Evolutionary conservation across 2,329 filamentous ascomycete genomes (phyloP).

Genomic region (Pseudogymnoascus sp.): DNA sequence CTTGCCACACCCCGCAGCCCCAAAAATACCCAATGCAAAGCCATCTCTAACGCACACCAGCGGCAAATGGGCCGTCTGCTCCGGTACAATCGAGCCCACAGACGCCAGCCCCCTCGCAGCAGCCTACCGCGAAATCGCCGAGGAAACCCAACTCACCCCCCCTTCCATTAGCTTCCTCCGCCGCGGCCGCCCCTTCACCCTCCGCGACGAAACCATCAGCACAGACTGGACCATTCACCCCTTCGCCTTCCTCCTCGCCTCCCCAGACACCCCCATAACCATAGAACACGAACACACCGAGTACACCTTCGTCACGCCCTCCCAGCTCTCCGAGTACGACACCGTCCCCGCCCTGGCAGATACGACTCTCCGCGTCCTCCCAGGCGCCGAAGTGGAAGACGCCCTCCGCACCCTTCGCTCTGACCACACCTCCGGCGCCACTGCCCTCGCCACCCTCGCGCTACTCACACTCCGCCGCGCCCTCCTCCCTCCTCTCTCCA

Average conservation of each 20-base stretch:
- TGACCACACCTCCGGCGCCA: slow-evolving; percentile 51
- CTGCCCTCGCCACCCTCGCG: slow-evolving; percentile 47
- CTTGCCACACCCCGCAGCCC: not conserved
- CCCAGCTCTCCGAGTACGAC: slow-evolving; percentile 36
- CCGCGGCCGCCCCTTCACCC: slow-evolving; percentile 48
- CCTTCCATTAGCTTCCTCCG: slow-evolving; percentile 20
- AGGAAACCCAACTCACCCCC: slow-evolving; percentile 49
- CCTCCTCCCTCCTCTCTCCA: slow-evolving; percentile 27
- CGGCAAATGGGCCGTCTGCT: slow-evolving; percentile 52
- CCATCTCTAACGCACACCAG: slow-evolving; percentile 25
- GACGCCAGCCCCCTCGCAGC: slow-evolving; percentile 46
- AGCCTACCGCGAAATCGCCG: slow-evolving; percentile 52
- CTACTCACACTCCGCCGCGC: slow-evolving; percentile 42
- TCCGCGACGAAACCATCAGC: slow-evolving; percentile 42
- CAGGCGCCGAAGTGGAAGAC: slow-evolving; percentile 36
- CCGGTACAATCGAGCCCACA: slow-evolving; percentile 47
- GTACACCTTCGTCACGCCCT: slow-evolving; percentile 43
- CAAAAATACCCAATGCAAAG: not conserved
- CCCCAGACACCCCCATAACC: slow-evolving; percentile 34
- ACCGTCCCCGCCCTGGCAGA: slow-evolving; percentile 50
- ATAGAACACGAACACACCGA: slow-evolving; percentile 57
- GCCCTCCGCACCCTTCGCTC: slow-evolving; percentile 42
- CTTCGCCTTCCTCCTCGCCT: slow-evolving; percentile 48
- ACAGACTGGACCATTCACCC: slow-evolving; percentile 55
- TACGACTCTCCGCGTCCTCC: slow-evolving; percentile 46